phyloP scores from a whole-genome alignment of 306 rosid species.

The Sindora glabra region DNA sequence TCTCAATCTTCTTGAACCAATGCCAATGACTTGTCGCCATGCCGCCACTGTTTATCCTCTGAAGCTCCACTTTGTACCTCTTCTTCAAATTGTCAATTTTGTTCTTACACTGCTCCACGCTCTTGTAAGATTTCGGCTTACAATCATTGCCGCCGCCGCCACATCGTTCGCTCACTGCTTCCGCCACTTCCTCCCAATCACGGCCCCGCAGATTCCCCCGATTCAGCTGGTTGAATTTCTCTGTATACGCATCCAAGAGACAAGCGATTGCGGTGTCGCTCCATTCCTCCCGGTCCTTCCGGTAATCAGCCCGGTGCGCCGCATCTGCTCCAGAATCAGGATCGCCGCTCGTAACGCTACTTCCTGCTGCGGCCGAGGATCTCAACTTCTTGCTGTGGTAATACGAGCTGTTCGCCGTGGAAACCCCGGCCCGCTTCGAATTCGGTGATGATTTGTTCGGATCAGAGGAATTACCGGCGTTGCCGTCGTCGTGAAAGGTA shows the following conservation, averaged over 20 bases:
- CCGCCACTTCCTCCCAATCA: constrained; percentile 40
- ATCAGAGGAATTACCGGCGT: constrained; percentile 16
- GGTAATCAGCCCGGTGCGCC: constrained; percentile 16
- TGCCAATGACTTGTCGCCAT: constrained; percentile 27
- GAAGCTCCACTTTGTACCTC: constrained; percentile 38
- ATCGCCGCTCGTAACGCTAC: background rate
- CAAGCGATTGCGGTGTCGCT: constrained; percentile 35
- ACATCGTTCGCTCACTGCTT: constrained; percentile 17
- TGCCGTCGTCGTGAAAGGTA: constrained; percentile 7
- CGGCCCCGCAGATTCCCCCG: constrained; percentile 39
- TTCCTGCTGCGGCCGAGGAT: background rate
- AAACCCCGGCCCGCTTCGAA: constrained; percentile 6
- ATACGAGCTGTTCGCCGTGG: background rate
- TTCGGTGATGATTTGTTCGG: constrained; percentile 9
- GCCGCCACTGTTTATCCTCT: constrained; percentile 22
- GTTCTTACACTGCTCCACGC: constrained; percentile 39
- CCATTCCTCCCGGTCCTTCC: constrained; percentile 46
- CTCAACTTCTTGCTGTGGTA: constrained; percentile 21
- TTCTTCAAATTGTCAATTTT: constrained; percentile 39
- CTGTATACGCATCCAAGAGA: constrained; percentile 34
- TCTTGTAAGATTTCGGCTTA: constrained; percentile 8
- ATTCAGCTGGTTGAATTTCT: constrained; percentile 32
- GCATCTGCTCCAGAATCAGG: constrained; percentile 12
- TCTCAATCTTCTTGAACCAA: constrained; percentile 38
- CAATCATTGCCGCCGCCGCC: constrained; percentile 2